Base-by-base conservation (phyloP, 345 rosid species). In the Pistacia integerrima region DNA sequence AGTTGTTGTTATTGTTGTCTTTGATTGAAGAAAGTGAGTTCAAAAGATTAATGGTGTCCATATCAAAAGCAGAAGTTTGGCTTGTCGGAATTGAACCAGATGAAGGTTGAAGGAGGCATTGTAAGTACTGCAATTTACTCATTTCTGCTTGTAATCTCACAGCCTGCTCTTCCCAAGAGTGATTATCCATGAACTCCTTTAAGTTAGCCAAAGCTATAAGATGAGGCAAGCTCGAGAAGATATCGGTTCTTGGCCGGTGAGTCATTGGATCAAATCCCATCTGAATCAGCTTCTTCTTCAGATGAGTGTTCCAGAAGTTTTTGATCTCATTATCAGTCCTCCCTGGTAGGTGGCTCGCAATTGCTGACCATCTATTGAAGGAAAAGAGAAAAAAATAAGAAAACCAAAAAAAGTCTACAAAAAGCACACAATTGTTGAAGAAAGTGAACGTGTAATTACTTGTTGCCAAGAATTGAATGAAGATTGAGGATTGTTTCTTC, bases 391-490 rank as follows among this genome's bases (percentile, higher is more conserved):
- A 5, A 67, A 48, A 52, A 38, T 17, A 4, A 66, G 17, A 61
- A 20, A 25, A 1, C 2, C 17, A 35, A n/a, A 14, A 18, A 69
- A 17, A 3, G 25, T 41, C 16, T 14, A 41, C 9, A 59, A 17
- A 3, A 76, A 60, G 8, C 0, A 69, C 64, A 67, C 30, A 36
- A 30, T 51, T 58, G 5, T 22, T 36, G 38, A 46, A 33, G 69
- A 59, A 38, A 62, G 55, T 38, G 28, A 58, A 49, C 14, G 11
- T 2, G 0, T 54, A 7, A 57, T 78, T 90, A 94, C 98, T 90
- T 92, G 88, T 94, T 90, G 63, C 98, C 98, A 56, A 94, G 97
- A 74, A 90, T 64, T 8, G 92, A 79, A 69, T 92, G 98, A 84
- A 90, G 90, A 80, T 85, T 81, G 87, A 92, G 87, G 85, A 94